Base-by-base conservation (phyloP, 257 asterid species). In the Misopates orontium region DNA sequence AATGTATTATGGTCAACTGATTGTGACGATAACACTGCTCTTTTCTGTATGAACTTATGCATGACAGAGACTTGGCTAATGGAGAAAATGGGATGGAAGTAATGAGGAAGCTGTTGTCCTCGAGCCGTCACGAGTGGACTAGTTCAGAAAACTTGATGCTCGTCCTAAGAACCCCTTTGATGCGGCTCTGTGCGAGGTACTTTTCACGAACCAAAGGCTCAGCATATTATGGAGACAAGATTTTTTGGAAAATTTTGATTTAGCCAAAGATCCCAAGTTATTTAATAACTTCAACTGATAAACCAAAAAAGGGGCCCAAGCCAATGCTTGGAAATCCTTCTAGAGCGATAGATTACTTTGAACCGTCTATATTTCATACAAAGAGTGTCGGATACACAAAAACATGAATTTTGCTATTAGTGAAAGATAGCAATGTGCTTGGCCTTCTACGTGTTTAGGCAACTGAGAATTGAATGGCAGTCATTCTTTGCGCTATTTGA, bases 111-210 rank as follows among this genome's bases (percentile, higher is more conserved):
- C 71, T 87, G 71, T 76, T 92, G 70, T 67, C 82, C 64, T 81
- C 95, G 45, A 62, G 74, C 63, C 69, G 66, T 61, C 66, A 78
- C 18, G 84, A 92, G 68, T 92, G 97, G 98, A 62, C 84, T 59
- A 78, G 80, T 41, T 89, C 95, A 39, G 79, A 72, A 31, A 56
- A 70, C 70, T 54, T 92, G 73, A 52, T 70, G 60, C 68, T 70
- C 42, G 95, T 19, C 1, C 66, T 92, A 69, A 77, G 63, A 79
- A 59, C 82, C 64, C 91, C 91, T 57, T 67, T 92, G 64, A 77
- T 86, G 90, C 94, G 96, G 78, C 97, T 93, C 18, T 87, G 98
- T 60, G 93, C 88, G 54, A 83, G 97, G 98, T 92, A 73, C 60
- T 65, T 63, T 11, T 62, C 59, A 32, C 65, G 55, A 58, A 52